Percentiles rank a stretch among this genome's conserved stretches.
Evolutionary conservation across 2,329 filamentous ascomycete genomes (phyloP).

Genomic region (Magnaporthales sp.): DNA sequence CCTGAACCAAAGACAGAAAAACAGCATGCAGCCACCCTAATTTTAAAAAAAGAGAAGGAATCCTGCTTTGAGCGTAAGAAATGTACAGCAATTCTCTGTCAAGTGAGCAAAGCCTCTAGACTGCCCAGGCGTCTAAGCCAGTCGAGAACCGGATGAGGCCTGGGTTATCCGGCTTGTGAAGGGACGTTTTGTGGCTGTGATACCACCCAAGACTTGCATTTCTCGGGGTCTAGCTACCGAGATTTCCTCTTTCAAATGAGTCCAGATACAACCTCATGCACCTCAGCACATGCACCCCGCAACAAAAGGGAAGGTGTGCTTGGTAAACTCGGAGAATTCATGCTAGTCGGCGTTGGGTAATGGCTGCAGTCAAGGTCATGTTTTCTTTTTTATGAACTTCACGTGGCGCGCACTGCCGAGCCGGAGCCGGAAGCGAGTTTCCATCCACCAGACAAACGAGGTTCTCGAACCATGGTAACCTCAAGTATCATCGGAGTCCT

Average conservation of each 20-base stretch:
- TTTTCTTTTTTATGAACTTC: background rate
- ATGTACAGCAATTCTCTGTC: background rate
- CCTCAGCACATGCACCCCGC: background rate
- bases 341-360: background rate
- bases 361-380: background rate
- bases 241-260: background rate
- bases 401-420: background rate
- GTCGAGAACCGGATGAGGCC: background rate
- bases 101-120: background rate
- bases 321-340: background rate
- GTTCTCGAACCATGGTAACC: background rate
- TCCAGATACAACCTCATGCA: background rate
- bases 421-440: background rate
- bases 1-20: background rate
- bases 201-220: background rate
- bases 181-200: background rate
- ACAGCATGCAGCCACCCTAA: background rate
- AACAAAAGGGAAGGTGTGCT: background rate
- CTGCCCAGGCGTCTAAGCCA: background rate
- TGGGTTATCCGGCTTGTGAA: background rate
- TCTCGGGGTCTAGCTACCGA: slow-evolving; percentile 4
- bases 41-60: background rate
- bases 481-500: background rate
- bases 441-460: background rate
- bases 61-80: background rate